Conservation (phyloP, 805 yeast genomes). For the Candida orba region DNA sequence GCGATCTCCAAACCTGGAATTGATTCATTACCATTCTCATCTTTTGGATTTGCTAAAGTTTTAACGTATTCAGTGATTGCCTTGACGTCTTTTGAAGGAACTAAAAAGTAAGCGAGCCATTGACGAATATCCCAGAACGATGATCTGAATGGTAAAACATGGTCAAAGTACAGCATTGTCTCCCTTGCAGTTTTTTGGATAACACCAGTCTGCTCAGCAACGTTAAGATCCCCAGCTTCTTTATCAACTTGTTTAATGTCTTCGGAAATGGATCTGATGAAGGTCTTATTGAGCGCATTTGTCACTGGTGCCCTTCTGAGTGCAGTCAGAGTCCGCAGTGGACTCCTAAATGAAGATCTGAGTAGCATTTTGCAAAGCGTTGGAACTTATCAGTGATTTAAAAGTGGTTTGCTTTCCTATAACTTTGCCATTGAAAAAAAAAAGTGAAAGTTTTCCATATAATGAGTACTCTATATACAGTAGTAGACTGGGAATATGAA, state of each 20-base stretch:
- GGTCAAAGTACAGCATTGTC: constrained; percentile 50
- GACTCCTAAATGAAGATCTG: not conserved
- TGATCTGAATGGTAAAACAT: constrained; percentile 40
- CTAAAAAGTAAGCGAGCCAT: constrained; percentile 33
- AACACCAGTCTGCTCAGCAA: constrained; percentile 51
- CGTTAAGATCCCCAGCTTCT: constrained; percentile 48
- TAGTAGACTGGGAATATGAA: constrained; percentile 2
- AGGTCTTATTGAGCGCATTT: not conserved
- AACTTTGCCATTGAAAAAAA: not conserved
- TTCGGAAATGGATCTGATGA: constrained; percentile 27
- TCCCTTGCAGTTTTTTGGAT: constrained; percentile 42
- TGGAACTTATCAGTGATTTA: not conserved
- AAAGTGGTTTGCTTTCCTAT: not conserved
- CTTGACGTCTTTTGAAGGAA: constrained; percentile 29
- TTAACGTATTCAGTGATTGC: constrained; percentile 34
- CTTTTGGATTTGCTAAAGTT: constrained; percentile 32
- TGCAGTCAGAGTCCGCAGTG: not conserved
- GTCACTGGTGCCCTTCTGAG: not conserved
- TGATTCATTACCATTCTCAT: constrained; percentile 21
- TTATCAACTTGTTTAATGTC: constrained; percentile 37
- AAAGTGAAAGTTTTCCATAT: not conserved
- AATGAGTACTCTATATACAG: not conserved
- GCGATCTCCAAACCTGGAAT: constrained; percentile 41
- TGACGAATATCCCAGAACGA: constrained; percentile 40
- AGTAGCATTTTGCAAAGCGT: not conserved